Conservation (phyloP, 805 yeast species). For the Jamesozyma gamospora region DNA sequence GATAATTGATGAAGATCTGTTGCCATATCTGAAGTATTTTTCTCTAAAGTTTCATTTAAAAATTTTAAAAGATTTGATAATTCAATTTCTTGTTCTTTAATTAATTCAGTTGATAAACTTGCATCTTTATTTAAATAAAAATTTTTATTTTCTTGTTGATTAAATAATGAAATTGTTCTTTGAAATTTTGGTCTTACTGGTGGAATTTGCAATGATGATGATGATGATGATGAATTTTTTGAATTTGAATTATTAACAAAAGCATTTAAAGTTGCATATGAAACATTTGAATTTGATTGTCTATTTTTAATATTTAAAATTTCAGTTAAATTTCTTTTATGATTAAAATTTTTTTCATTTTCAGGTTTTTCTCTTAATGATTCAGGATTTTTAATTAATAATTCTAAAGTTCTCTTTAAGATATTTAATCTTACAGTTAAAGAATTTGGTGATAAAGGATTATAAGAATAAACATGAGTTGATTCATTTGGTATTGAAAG, state of each 20-base stretch:
- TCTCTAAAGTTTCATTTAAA: conserved; percentile 20
- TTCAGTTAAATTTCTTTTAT: conserved; percentile 5
- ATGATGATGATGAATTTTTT: background rate
- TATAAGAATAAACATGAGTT: conserved; percentile 74
- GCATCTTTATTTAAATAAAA: conserved; percentile 8
- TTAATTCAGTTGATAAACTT: conserved; percentile 10
- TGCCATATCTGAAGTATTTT: conserved; percentile 17
- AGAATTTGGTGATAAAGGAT: conserved; percentile 69
- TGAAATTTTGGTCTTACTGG: background rate
- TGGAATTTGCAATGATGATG: background rate
- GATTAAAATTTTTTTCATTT: background rate
- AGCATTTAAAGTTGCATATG: conserved; percentile 17
- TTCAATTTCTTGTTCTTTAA: conserved; percentile 18
- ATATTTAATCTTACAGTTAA: conserved; percentile 64
- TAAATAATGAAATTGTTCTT: conserved; percentile 1
- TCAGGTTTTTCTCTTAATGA: conserved; percentile 13
- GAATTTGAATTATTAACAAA: conserved; percentile 13
- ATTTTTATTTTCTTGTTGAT: background rate
- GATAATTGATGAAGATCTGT: conserved; percentile 23
- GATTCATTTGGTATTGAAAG: conserved; percentile 63
- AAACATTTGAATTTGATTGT: background rate
- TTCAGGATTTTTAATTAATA: conserved; percentile 50
- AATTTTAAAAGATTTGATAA: conserved; percentile 16
- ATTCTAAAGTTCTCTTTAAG: conserved; percentile 61
- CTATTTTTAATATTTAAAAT: background rate